Conservation (phyloP, 2,329 filamentous ascomycete species). For the Aspergillus proliferans region DNA sequence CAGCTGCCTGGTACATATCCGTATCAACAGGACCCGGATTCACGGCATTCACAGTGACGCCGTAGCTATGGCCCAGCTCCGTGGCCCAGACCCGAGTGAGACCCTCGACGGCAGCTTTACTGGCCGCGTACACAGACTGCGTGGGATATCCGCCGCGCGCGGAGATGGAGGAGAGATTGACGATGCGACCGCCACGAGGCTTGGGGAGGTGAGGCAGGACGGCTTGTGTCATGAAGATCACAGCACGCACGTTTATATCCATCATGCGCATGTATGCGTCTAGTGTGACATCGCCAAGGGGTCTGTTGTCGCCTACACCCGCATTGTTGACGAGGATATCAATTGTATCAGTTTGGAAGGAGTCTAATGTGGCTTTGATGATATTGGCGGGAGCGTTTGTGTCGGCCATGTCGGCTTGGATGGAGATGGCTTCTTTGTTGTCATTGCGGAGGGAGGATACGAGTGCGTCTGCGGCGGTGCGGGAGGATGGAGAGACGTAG, state of each 20-base stretch:
- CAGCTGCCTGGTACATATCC: constrained; percentile 13
- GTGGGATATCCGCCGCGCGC: constrained; percentile 12
- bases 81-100: constrained; percentile 57
- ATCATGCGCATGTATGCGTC: constrained; percentile 12
- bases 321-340: constrained; percentile 22
- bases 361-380: constrained; percentile 4
- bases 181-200: constrained; percentile 9
- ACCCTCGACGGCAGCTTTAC: constrained; percentile 56
- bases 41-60: constrained; percentile 25
- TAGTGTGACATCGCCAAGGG: constrained; percentile 12
- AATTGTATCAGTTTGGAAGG: constrained; percentile 8
- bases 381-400: constrained; percentile 4
- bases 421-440: constrained; percentile 5
- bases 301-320: constrained; percentile 14
- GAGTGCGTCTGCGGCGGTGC: constrained; percentile 5
- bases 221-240: constrained; percentile 19
- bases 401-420: constrained; percentile 12
- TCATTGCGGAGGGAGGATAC: constrained; percentile 3
- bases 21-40: constrained; percentile 24
- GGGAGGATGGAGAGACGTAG: constrained; percentile 11
- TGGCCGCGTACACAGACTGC: constrained; percentile 56
- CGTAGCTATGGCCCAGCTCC: constrained; percentile 23
- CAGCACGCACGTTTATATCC: constrained; percentile 13
- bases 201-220: constrained; percentile 7
- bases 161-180: constrained; percentile 16